Evolutionary conservation across 1,284 basidiomycete species (phyloP).

Genomic region (Schizophyllum amplum): DNA sequence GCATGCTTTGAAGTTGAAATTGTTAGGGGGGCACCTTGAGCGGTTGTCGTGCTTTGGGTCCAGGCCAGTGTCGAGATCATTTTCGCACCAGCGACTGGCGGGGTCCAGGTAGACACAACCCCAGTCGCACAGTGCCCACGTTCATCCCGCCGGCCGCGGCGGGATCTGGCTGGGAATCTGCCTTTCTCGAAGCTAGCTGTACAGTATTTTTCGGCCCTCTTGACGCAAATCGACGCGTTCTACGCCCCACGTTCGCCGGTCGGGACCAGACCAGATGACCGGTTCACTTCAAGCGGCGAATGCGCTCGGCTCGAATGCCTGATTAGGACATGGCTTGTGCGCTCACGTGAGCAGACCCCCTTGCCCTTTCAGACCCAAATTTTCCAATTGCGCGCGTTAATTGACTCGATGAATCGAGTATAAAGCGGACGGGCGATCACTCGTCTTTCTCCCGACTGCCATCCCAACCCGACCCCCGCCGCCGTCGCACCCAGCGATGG

Average conservation of each 20-base stretch:
- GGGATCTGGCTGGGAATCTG: not conserved
- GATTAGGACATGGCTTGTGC: not conserved
- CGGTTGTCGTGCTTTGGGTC: not conserved
- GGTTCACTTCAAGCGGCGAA: not conserved
- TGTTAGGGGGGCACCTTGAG: not conserved
- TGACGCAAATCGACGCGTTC: not conserved
- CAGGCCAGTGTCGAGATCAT: not conserved
- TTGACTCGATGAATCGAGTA: not conserved
- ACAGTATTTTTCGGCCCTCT: not conserved
- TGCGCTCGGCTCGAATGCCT: not conserved
- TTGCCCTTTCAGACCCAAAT: not conserved
- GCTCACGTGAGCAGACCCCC: not conserved
- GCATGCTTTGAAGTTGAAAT: not conserved
- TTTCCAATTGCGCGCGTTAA: not conserved
- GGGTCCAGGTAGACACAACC: not conserved
- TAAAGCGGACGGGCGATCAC: not conserved
- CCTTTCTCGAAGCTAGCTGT: not conserved
- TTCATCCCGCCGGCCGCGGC: not conserved
- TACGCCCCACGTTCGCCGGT: not conserved
- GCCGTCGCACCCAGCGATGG: conserved; percentile 10
- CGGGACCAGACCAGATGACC: not conserved
- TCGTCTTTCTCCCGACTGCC: not conserved
- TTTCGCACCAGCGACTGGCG: not conserved
- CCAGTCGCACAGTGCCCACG: not conserved
- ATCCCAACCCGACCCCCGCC: conserved; percentile 7